Percentiles rank a stretch among this genome's conserved stretches.
These are phyloP conservation scores for Moesziomyces sp. DNA, from an alignment of 1,284 basidiomycete genomes.

Conservation along the genomic window DNA sequence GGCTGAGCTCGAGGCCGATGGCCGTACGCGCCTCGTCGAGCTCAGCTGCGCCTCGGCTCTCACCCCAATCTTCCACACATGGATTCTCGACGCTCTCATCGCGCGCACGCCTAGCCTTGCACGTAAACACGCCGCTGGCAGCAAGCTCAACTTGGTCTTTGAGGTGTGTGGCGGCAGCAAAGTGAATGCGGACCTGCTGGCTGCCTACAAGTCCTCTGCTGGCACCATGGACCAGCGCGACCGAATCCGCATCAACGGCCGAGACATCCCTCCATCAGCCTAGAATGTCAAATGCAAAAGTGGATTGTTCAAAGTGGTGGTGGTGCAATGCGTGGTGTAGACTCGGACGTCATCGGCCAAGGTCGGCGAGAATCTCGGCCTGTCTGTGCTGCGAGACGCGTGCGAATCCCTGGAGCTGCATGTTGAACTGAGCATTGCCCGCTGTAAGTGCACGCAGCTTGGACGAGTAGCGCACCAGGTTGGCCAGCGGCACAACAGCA, in stretches of 20 bases:
- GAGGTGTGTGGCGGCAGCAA: constrained; percentile 64
- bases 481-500: constrained; percentile 78
- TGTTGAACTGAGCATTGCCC: constrained; percentile 83
- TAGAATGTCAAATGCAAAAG: not conserved
- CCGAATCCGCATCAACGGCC: constrained; percentile 19
- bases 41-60: constrained; percentile 56
- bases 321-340: not conserved
- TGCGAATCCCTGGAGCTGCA: constrained; percentile 80
- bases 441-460: constrained; percentile 82
- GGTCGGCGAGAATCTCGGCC: constrained; percentile 50
- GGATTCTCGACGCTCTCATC: constrained; percentile 31
- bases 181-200: constrained; percentile 18
- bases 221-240: constrained; percentile 15
- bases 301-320: not conserved
- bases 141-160: constrained; percentile 46
- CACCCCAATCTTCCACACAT: constrained; percentile 46
- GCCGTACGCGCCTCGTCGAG: constrained; percentile 50
- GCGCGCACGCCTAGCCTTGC: constrained; percentile 2
- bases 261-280: constrained; percentile 4
- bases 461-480: constrained; percentile 82
- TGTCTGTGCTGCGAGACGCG: constrained; percentile 62
- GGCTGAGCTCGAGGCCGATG: not conserved
- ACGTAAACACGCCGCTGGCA: constrained; percentile 6
- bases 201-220: constrained; percentile 5
- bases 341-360: constrained; percentile 36